Conservation (phyloP, 169 alveolate species). For the Cystoisospora suis region DNA sequence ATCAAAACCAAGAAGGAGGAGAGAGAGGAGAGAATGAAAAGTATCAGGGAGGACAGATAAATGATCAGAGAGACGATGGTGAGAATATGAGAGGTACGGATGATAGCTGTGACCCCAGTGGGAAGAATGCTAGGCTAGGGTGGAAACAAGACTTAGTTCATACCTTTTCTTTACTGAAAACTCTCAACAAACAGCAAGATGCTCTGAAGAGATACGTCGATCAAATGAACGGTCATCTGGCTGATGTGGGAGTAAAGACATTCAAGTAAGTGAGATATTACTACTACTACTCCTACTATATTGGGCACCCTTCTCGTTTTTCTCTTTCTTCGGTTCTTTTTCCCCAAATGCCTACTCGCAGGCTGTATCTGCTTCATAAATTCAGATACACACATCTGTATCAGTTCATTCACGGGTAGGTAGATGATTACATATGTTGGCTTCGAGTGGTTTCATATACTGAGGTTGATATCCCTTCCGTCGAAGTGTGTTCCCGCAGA, state of each 20-base stretch:
- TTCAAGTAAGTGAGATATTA: not conserved
- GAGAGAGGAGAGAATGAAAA: not conserved
- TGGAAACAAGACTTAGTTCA: not conserved
- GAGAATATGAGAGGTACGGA: not conserved
- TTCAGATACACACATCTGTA: not conserved
- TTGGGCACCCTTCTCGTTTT: not conserved
- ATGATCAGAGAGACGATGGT: not conserved
- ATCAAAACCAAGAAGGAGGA: not conserved
- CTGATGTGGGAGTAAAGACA: not conserved
- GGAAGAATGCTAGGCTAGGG: not conserved
- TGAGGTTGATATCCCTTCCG: not conserved
- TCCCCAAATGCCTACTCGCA: not conserved
- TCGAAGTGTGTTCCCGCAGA: not conserved
- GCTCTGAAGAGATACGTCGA: not conserved
- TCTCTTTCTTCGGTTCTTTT: not conserved
- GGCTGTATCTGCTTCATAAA: not conserved
- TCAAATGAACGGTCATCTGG: not conserved
- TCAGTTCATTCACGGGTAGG: not conserved
- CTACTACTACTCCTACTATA: not conserved
- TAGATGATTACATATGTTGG: not conserved
- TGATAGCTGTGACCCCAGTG: not conserved
- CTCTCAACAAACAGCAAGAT: not conserved
- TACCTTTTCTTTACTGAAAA: not conserved
- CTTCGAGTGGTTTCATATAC: not conserved
- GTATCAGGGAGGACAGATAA: not conserved